Conservation (phyloP, 257 asterid species). For the Cynanchum wilfordii region DNA sequence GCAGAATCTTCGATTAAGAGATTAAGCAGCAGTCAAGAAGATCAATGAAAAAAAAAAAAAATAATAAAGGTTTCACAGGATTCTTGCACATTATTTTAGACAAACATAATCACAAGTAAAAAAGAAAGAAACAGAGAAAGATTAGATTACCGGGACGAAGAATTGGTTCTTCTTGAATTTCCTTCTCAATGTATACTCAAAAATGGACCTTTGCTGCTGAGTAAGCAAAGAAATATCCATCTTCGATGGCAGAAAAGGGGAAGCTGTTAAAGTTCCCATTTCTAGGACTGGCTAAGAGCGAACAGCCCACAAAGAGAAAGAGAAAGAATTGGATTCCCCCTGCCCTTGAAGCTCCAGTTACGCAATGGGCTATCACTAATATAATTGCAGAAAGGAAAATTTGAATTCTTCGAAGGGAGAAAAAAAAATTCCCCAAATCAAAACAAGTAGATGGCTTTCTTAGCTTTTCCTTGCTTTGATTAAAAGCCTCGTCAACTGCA, state of each 20-base stretch:
- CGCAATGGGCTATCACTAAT: not conserved
- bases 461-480: constrained; percentile 9
- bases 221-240: constrained; percentile 24
- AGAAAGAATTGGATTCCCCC: not conserved
- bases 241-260: constrained; percentile 43
- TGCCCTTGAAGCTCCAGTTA: not conserved
- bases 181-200: constrained; percentile 37
- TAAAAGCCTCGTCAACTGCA: not conserved
- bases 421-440: too few species aligned
- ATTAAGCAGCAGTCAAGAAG: not conserved
- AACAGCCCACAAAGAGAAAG: not conserved
- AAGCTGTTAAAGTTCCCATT: constrained; percentile 54
- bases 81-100: too few species aligned
- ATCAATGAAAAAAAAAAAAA: not conserved
- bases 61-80: not conserved
- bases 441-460: too few species aligned
- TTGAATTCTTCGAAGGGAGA: too few species aligned
- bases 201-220: constrained; percentile 27
- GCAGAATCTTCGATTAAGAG: not conserved
- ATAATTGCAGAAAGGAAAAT: too few species aligned
- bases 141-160: constrained; percentile 48
- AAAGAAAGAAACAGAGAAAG: not conserved
- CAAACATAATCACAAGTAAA: too few species aligned
- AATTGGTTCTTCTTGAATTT: constrained; percentile 33
- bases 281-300: not conserved